A percentile compares a stretch with the other conserved stretches of the same genome.
Conservation (phyloP, 148 eudicot species). For the Nyssa sinensis region DNA sequence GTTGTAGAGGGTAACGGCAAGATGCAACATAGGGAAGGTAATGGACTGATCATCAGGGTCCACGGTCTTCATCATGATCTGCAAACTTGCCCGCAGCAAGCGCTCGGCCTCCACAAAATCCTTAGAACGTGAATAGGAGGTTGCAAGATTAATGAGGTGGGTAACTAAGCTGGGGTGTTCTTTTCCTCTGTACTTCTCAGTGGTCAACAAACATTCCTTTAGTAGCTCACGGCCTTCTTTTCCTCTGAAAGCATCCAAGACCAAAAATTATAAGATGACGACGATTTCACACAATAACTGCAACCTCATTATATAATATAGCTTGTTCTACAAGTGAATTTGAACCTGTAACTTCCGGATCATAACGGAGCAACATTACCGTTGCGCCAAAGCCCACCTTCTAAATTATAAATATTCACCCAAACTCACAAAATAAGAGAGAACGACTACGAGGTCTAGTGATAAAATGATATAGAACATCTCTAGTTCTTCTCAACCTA, state of each 20-base stretch:
- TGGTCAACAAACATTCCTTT: slow-evolving; percentile 68
- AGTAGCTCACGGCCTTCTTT: slow-evolving; percentile 71
- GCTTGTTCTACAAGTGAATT: no score
- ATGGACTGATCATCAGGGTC: slow-evolving; percentile 73
- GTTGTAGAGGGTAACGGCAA: slow-evolving; percentile 72
- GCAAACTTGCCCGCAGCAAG: slow-evolving; percentile 61
- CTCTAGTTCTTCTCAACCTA: neutral
- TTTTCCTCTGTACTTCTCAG: slow-evolving; percentile 68
- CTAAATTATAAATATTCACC: no score
- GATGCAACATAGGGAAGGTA: slow-evolving; percentile 79
- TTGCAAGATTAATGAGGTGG: slow-evolving; percentile 75
- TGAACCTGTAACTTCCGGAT: no score
- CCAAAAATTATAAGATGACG: neutral
- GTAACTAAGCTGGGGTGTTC: slow-evolving; percentile 69
- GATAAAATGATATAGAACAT: neutral
- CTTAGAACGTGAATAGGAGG: slow-evolving; percentile 70
- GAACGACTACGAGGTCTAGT: neutral
- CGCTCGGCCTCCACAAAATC: slow-evolving; percentile 81
- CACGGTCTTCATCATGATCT: slow-evolving; percentile 48
- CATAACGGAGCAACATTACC: no score
- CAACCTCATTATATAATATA: neutral
- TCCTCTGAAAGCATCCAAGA: slow-evolving; percentile 44
- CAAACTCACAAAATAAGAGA: no score
- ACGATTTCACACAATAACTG: neutral
- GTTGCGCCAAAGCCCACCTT: no score